These are phyloP conservation scores for Triangularia setosa DNA, from an alignment of 2,329 filamentous ascomycete genomes.

Conservation along the genomic window DNA sequence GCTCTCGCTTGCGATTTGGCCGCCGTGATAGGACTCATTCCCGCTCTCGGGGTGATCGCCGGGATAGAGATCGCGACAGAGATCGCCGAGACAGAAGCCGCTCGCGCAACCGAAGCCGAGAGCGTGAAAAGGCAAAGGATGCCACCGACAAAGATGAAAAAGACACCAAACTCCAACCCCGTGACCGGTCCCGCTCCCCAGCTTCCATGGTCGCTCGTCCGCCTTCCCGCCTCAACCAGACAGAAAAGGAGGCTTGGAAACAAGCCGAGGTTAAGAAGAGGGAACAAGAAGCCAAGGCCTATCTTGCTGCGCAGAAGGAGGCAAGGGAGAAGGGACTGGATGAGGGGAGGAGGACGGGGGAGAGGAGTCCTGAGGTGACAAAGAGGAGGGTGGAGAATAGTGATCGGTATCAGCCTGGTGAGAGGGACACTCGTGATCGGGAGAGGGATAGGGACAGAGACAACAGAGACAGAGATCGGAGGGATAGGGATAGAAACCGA, in stretches of 20 bases:
- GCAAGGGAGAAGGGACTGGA: slow-evolving; percentile 57
- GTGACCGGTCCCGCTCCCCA: slow-evolving; percentile 44
- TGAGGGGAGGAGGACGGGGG: slow-evolving; percentile 49
- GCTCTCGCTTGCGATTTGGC: slow-evolving; percentile 26
- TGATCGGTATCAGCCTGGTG: slow-evolving; percentile 20
- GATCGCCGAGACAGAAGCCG: slow-evolving; percentile 15
- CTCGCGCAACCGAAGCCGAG: slow-evolving; percentile 13
- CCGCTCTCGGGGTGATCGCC: slow-evolving; percentile 27
- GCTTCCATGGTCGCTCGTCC: slow-evolving; percentile 29
- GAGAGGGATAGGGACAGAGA: slow-evolving; percentile 28
- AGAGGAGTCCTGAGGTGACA: slow-evolving; percentile 40
- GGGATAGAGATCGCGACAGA: slow-evolving; percentile 37
- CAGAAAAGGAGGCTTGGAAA: slow-evolving; percentile 55
- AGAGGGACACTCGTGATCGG: slow-evolving; percentile 15
- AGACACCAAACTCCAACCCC: slow-evolving; percentile 27
- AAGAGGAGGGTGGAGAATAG: slow-evolving; percentile 35
- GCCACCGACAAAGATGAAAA: slow-evolving; percentile 13
- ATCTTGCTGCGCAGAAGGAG: slow-evolving; percentile 58
- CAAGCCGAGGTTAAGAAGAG: slow-evolving; percentile 58
- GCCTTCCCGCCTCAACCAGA: slow-evolving; percentile 40
- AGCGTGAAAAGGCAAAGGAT: slow-evolving; percentile 13
- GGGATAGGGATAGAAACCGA: slow-evolving; percentile 24
- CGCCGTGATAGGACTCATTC: slow-evolving; percentile 38
- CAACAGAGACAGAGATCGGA: slow-evolving; percentile 19
- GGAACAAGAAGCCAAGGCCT: slow-evolving; percentile 61